These are phyloP conservation scores for Danielia reshetovae DNA, from an alignment of 805 yeast genomes.

Conservation along the genomic window DNA sequence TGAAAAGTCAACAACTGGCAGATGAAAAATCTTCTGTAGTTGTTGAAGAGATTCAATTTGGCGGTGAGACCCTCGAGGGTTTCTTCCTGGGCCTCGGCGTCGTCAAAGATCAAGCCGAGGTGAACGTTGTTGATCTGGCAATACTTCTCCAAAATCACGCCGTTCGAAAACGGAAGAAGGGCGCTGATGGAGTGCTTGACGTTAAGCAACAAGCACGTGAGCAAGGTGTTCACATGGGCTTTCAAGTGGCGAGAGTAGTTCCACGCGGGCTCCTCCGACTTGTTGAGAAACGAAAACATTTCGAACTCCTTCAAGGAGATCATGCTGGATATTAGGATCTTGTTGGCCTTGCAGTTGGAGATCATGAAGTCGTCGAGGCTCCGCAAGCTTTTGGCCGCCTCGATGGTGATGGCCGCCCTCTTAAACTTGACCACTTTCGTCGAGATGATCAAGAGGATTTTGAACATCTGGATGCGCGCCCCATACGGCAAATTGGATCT, in stretches of 20 bases:
- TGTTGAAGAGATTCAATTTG: constrained; percentile 29
- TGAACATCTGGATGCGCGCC: constrained; percentile 24
- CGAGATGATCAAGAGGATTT: constrained; percentile 25
- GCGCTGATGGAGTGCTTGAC: constrained; percentile 24
- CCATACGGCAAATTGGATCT: constrained; percentile 5
- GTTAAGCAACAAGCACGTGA: constrained; percentile 27
- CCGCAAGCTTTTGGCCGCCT: constrained; percentile 20
- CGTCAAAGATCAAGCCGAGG: constrained; percentile 15
- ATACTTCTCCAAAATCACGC: constrained; percentile 36
- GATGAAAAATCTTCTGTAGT: constrained; percentile 32
- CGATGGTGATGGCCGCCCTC: constrained; percentile 21
- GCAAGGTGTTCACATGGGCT: constrained; percentile 20
- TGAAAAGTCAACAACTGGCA: constrained; percentile 37
- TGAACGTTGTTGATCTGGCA: constrained; percentile 35
- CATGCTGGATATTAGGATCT: constrained; percentile 29
- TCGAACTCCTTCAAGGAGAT: constrained; percentile 30
- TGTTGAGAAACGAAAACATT: constrained; percentile 18
- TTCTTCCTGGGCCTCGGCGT: constrained; percentile 6
- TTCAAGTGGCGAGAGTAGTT: constrained; percentile 8
- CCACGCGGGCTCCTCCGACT: constrained; percentile 1
- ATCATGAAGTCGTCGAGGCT: constrained; percentile 28
- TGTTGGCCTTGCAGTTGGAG: constrained; percentile 33
- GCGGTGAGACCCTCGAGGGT: constrained; percentile 13
- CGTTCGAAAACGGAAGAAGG: constrained; percentile 32
- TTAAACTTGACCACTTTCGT: constrained; percentile 25